Percentiles rank a stretch among this genome's conserved stretches.
Conservation (phyloP, 768 basidiomycete species). For the Chlorophyllum brunneum region DNA sequence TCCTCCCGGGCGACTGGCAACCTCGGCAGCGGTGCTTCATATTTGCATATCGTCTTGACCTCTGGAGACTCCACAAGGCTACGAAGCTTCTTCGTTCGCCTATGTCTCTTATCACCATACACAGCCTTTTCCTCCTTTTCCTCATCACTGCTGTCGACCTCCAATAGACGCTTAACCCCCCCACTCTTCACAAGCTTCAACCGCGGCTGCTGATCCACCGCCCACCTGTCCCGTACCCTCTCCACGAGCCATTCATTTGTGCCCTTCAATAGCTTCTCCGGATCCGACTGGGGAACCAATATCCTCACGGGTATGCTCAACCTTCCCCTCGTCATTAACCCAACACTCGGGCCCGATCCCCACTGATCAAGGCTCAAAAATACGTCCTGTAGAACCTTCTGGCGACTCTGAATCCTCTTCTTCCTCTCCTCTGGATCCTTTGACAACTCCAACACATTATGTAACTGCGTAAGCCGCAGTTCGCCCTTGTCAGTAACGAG, state of each 20-base stretch:
- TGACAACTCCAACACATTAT: constrained; percentile 3
- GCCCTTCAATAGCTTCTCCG: neutral
- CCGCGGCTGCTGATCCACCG: neutral
- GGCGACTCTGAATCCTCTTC: neutral
- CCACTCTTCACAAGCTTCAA: neutral
- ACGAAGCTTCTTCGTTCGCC: neutral
- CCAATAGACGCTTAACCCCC: neutral
- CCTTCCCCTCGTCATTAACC: neutral
- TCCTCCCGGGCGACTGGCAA: neutral
- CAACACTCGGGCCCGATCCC: neutral
- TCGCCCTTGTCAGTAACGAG: constrained; percentile 1
- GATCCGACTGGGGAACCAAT: neutral
- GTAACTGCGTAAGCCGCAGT: neutral
- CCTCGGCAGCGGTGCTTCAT: neutral
- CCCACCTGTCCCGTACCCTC: neutral
- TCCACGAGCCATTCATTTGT: neutral
- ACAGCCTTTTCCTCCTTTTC: neutral
- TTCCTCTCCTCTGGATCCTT: neutral
- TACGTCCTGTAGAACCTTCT: neutral
- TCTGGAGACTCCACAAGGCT: neutral
- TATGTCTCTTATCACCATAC: neutral
- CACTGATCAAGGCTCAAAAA: neutral
- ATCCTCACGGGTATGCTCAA: neutral
- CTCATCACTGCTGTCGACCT: neutral
- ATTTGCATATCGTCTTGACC: too few relatives aligned